Conservation (phyloP, 768 basidiomycete genomes). For the Leccinum broughii region DNA sequence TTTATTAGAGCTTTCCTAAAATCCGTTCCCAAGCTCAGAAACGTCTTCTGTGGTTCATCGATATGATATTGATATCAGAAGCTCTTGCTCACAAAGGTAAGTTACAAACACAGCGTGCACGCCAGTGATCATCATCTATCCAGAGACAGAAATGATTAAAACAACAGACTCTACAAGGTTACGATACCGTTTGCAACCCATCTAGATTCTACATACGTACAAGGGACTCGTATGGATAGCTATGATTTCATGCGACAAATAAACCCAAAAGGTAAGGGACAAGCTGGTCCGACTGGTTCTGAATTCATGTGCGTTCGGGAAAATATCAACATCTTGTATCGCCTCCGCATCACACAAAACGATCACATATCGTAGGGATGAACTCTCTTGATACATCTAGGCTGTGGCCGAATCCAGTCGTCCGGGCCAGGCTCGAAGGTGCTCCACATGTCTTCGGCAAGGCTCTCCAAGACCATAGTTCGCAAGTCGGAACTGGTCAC, state of each 20-base stretch:
- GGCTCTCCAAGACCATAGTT: background rate
- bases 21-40: background rate
- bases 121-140: no score
- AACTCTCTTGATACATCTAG: slow-evolving; percentile 19
- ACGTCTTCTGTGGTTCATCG: background rate
- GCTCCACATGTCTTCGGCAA: background rate
- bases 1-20: background rate
- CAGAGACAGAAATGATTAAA: no score
- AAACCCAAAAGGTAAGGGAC: background rate
- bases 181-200: background rate
- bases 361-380: slow-evolving; percentile 5
- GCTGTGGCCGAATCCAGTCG: slow-evolving; percentile 26
- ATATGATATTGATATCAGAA: background rate
- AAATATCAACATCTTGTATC: background rate
- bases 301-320: background rate
- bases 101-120: background rate
- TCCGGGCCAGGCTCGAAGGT: background rate
- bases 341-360: background rate
- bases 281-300: background rate
- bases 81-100: no score
- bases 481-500: background rate
- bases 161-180: background rate
- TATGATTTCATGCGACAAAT: background rate
- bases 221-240: background rate
- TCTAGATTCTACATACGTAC: background rate